Base-by-base conservation (phyloP, 441 rosid species). In the Capsella rubella region DNA sequence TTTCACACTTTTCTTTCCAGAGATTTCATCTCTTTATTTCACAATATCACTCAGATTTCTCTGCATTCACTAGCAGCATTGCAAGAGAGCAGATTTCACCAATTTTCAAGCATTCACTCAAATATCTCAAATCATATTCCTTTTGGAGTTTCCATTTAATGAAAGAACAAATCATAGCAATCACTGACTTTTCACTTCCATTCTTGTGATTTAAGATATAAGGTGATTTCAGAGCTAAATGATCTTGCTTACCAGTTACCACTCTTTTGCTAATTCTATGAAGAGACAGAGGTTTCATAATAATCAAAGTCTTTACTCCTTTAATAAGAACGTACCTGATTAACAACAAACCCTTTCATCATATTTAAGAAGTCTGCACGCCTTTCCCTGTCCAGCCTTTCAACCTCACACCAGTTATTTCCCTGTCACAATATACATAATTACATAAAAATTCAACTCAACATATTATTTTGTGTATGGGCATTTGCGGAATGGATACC, bases 261-360 rank as follows among this genome's bases (percentile, higher is more conserved):
- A 8, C 37, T 40, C 14, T 28, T 37, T 43, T 0, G 34, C 66
- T 61, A 61, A 0, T 40, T 60, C 65, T 25, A 40, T 40, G 35
- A 60, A 25, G 65, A 60, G 13, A 14, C 42, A 15, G 50, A 40
- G 51, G 51, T 40, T 6, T 37, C 15, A 56, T 16, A 56, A 32
- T 58, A 39, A 40, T 37, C n/a, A 12, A 69, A 49, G 58, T 32
- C 11, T 7, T 37, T 11, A 28, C 56, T 50, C 25, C 3, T 28
- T 2, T 34, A 21, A 46, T 13, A 65, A 58, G 5, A 58, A 53
- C 57, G 59, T 83, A 95, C 97, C 97, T 95, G 97, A 80, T 84
- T 95, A 75, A 77, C 87, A 64, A 88, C 96, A 84, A 92, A 92
- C 8, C 99, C 99, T 76, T 89, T 92, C 86, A 95, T 74, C 97